A percentile compares a stretch with the other conserved stretches of the same genome.
Conservation (phyloP, 371 early-diverging fungal species). For the Dipsacomyces acuminosporus region DNA sequence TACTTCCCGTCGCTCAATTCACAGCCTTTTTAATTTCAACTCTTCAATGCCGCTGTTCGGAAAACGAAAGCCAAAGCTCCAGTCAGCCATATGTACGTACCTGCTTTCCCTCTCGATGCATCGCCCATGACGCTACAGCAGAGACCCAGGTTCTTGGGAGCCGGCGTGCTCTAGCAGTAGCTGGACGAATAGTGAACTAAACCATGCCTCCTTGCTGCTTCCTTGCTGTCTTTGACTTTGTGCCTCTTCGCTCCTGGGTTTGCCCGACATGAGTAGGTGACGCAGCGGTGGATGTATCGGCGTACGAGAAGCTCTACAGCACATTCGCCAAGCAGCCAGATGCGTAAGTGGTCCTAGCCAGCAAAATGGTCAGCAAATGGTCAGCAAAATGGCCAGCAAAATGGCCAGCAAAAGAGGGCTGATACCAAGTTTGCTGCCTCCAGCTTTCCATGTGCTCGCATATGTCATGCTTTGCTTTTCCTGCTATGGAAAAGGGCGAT, state of each 20-base stretch:
- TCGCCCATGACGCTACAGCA: too few species aligned
- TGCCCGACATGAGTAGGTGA: too few species aligned
- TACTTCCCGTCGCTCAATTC: background rate
- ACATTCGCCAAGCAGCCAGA: constrained; percentile 19
- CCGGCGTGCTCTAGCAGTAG: too few species aligned
- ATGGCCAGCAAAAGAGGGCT: background rate
- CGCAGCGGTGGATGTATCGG: constrained; percentile 17
- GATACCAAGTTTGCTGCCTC: background rate
- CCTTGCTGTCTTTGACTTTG: background rate
- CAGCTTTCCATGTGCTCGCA: background rate
- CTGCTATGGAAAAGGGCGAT: background rate
- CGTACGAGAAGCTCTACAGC: constrained; percentile 32
- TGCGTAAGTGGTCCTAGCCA: constrained; percentile 23
- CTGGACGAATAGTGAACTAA: too few species aligned
- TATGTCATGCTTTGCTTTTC: too few species aligned
- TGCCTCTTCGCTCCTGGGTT: background rate
- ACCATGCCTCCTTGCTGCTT: too few species aligned
- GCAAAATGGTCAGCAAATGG: background rate
- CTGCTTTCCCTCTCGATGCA: too few species aligned
- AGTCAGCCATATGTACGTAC: constrained; percentile 32
- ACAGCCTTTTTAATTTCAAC: constrained; percentile 19
- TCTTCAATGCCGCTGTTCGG: constrained; percentile 43
- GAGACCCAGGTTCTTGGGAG: too few species aligned
- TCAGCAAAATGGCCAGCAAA: background rate
- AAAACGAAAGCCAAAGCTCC: constrained; percentile 33